phyloP scores from a whole-genome alignment of 352 stramenopile genomes.

The Plasmopara muralis region DNA sequence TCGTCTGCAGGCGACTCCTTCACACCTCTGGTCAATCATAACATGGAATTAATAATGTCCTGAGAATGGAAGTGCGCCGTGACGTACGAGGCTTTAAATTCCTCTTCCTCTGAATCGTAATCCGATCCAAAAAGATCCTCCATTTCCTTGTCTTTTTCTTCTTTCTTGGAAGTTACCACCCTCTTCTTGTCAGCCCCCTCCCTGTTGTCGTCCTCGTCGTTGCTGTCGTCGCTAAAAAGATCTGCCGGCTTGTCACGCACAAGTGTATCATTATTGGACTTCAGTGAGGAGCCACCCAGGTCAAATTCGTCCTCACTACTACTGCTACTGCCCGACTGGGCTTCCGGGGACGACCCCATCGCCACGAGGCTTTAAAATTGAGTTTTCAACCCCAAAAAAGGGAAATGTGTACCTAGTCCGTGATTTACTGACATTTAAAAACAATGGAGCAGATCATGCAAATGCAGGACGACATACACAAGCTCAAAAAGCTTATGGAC shows the following conservation, averaged over 20 bases:
- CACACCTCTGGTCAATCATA: constrained; percentile 47
- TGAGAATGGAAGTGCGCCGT: not conserved
- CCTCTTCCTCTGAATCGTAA: constrained; percentile 85
- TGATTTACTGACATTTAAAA: not conserved
- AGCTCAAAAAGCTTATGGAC: constrained; percentile 90
- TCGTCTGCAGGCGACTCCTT: constrained; percentile 77
- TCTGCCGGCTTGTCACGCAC: constrained; percentile 18
- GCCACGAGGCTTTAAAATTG: too few species aligned
- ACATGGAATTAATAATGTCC: constrained; percentile 2
- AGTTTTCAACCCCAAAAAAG: too few species aligned
- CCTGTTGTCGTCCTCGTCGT: constrained; percentile 28
- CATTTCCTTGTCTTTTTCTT: constrained; percentile 81
- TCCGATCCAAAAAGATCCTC: constrained; percentile 85
- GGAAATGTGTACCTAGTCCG: too few species aligned
- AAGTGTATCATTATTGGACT: constrained; percentile 9
- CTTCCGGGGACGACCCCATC: constrained; percentile 59
- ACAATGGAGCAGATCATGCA: constrained; percentile 86
- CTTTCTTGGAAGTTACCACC: constrained; percentile 20
- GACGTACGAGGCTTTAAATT: constrained; percentile 82
- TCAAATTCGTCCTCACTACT: constrained; percentile 80
- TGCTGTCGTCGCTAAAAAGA: constrained; percentile 70
- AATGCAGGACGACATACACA: constrained; percentile 89
- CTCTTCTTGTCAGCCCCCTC: constrained; percentile 19
- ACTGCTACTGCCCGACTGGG: constrained; percentile 47
- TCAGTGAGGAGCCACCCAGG: constrained; percentile 31